Evolutionary conservation across 345 rosid genomes (phyloP).

Genomic region (Dipteronia dyeriana): DNA sequence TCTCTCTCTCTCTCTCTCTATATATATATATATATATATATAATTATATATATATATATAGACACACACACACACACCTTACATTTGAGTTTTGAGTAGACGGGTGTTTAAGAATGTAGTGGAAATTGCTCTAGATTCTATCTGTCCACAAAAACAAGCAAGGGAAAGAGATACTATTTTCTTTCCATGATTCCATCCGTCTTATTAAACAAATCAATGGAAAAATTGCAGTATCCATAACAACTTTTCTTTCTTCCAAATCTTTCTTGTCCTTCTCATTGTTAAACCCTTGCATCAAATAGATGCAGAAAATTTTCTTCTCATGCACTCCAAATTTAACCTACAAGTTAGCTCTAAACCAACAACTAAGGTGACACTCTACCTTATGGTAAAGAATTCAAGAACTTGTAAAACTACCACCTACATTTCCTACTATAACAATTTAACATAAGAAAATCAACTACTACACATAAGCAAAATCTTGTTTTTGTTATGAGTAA

Average conservation of each 20-base stretch:
- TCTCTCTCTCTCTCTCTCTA: too few species aligned
- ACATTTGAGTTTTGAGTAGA: too few species aligned
- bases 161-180: background rate
- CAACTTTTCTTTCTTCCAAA: background rate
- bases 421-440: background rate
- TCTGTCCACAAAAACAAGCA: too few species aligned
- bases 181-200: background rate
- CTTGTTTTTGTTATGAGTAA: background rate
- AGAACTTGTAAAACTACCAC: background rate
- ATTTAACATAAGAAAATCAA: background rate
- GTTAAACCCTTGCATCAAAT: background rate
- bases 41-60: too few species aligned
- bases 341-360: background rate
- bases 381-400: background rate
- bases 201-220: background rate
- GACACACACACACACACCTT: too few species aligned
- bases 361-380: background rate
- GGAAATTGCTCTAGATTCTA: background rate
- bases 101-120: background rate
- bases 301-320: background rate
- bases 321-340: background rate
- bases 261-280: background rate
- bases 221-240: background rate
- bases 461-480: background rate
- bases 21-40: too few species aligned